A percentile compares a stretch with the other conserved stretches of the same genome.
phyloP scores from a whole-genome alignment of 768 basidiomycete species.

The Tylopilus cervinicoccineus region DNA sequence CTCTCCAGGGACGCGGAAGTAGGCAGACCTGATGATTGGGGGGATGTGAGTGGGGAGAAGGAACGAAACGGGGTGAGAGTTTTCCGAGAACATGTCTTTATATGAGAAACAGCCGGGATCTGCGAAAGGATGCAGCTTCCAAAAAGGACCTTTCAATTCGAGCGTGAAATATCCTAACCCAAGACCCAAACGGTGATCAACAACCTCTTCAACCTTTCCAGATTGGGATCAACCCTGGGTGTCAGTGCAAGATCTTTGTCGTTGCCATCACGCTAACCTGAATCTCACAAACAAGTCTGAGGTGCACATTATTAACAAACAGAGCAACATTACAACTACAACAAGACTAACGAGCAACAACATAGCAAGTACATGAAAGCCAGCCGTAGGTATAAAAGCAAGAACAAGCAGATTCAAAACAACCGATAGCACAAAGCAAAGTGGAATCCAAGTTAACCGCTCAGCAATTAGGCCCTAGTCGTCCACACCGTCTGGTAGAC shows the following conservation, averaged over 20 bases:
- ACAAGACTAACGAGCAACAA: background rate
- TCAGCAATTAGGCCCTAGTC: slow-evolving; percentile 26
- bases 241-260: no score
- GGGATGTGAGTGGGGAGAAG: background rate
- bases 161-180: background rate
- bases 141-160: background rate
- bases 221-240: no score
- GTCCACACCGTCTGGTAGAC: slow-evolving; percentile 51
- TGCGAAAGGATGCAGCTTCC: background rate
- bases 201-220: no score
- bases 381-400: background rate
- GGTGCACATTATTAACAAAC: background rate
- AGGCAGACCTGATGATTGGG: background rate
- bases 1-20: background rate
- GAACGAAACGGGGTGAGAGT: background rate
- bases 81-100: background rate
- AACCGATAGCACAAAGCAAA: background rate
- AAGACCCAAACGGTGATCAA: background rate
- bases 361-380: background rate
- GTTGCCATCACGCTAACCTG: no score
- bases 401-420: background rate
- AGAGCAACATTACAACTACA: background rate
- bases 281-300: no score
- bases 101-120: no score
- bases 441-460: background rate